Conservation (phyloP, 23 red algal genomes). For the Agarophyton chilense region DNA sequence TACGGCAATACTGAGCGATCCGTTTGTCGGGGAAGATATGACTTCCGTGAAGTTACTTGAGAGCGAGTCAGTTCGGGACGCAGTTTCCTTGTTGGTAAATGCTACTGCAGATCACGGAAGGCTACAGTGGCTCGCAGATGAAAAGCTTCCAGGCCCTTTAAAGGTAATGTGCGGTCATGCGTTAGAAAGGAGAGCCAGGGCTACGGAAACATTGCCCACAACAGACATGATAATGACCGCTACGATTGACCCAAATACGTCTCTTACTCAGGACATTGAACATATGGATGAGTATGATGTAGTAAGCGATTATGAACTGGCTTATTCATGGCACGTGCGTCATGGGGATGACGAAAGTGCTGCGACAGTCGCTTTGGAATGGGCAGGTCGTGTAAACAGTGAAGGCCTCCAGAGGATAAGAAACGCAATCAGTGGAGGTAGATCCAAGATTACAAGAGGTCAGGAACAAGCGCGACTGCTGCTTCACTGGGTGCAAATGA, state of each 20-base stretch:
- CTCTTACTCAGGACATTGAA: background rate
- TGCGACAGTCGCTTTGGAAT: slow-evolving; percentile 52
- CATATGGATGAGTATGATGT: slow-evolving; percentile 1
- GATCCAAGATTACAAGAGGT: background rate
- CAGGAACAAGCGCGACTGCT: slow-evolving; percentile 2
- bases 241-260: background rate
- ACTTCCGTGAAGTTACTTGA: slow-evolving; percentile 9
- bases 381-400: slow-evolving; percentile 47
- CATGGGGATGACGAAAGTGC: slow-evolving; percentile 45
- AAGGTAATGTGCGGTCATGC: slow-evolving; percentile 51
- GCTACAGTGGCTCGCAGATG: slow-evolving; percentile 52
- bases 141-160: slow-evolving; percentile 38
- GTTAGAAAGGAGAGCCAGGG: slow-evolving; percentile 54
- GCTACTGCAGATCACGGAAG: slow-evolving; percentile 45
- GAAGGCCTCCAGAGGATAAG: slow-evolving; percentile 37
- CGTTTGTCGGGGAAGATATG: slow-evolving; percentile 11
- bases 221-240: slow-evolving; percentile 13
- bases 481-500: slow-evolving; percentile 45
- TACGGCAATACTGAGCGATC: slow-evolving; percentile 45
- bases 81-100: slow-evolving; percentile 40
- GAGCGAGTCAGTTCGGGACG: slow-evolving; percentile 47
- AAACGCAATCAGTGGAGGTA: slow-evolving; percentile 10
- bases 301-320: slow-evolving; percentile 37
- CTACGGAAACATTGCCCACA: slow-evolving; percentile 22
- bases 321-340: slow-evolving; percentile 54